phyloP scores from a whole-genome alignment of 345 rosid genomes.

The Excoecaria cochinchinensis region DNA sequence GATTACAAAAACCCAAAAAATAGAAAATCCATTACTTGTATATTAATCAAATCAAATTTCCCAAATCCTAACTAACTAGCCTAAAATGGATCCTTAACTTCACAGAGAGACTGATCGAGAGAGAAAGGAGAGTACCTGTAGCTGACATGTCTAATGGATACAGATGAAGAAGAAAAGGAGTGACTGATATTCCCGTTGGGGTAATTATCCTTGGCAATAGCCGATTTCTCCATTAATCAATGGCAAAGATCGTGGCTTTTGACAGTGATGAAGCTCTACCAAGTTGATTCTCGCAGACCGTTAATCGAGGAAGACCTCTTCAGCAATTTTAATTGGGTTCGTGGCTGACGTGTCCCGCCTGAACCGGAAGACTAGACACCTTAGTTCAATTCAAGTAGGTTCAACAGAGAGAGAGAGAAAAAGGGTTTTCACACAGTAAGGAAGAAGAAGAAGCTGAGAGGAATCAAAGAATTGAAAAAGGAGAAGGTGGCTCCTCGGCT shows the following conservation, averaged over 20 bases:
- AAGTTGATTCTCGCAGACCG: not conserved
- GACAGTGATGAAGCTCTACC: not conserved
- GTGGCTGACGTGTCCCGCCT: not conserved
- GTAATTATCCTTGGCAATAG: constrained; percentile 14
- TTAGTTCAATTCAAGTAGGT: not conserved
- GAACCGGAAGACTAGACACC: not conserved
- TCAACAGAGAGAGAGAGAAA: not conserved
- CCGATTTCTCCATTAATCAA: constrained; percentile 18
- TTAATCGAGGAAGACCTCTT: not conserved
- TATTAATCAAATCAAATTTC: not conserved
- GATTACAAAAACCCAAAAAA: no score
- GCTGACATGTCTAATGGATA: constrained; percentile 46
- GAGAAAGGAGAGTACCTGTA: constrained; percentile 39
- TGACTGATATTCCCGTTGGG: constrained; percentile 29
- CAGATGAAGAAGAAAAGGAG: constrained; percentile 34
- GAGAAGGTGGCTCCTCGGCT: not conserved
- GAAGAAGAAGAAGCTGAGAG: not conserved
- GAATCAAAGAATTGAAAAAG: constrained; percentile 2
- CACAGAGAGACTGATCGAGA: not conserved
- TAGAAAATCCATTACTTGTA: not conserved
- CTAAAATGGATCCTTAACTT: not conserved
- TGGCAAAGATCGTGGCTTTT: not conserved
- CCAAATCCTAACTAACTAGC: not conserved
- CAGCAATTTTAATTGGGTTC: not conserved
- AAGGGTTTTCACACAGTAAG: not conserved